Evolutionary conservation across 495 filamentous ascomycete species (phyloP).

Genomic region (Xylaria flabelliformis): DNA sequence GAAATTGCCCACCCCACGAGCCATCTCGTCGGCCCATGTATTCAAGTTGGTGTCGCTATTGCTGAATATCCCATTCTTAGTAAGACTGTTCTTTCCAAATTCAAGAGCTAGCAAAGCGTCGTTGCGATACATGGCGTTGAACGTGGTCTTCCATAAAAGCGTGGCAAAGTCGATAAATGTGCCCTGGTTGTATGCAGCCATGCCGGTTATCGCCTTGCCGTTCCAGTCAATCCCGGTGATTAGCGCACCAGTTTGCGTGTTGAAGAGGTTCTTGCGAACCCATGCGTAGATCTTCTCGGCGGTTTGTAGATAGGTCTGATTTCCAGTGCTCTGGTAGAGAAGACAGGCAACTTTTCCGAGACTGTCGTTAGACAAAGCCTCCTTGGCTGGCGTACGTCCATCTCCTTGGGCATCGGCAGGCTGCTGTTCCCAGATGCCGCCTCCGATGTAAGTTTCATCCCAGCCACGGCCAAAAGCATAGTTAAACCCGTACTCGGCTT

Average conservation of each 20-base stretch:
- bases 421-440: constrained; percentile 32
- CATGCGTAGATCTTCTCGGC: not conserved
- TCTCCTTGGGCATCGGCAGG: no score
- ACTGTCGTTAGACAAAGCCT: constrained; percentile 33
- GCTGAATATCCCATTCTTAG: constrained; percentile 31
- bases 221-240: constrained; percentile 2
- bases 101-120: constrained; percentile 7
- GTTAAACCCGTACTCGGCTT: constrained; percentile 31
- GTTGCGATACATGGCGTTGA: not conserved
- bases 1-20: constrained; percentile 31
- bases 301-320: constrained; percentile 19
- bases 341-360: constrained; percentile 33
- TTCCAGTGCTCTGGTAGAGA: constrained; percentile 29
- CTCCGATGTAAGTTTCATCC: constrained; percentile 27
- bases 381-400: constrained; percentile 9
- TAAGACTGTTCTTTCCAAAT: constrained; percentile 20
- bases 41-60: constrained; percentile 24
- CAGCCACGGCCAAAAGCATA: constrained; percentile 32
- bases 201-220: constrained; percentile 21
- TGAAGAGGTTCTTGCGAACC: not conserved
- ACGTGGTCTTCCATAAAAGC: constrained; percentile 25
- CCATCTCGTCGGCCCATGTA: constrained; percentile 34
- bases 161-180: constrained; percentile 32
- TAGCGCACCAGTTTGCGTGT: not conserved
- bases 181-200: constrained; percentile 32